Conservation (phyloP, 2,329 filamentous ascomycete genomes). For the Spiromastix sp. region DNA sequence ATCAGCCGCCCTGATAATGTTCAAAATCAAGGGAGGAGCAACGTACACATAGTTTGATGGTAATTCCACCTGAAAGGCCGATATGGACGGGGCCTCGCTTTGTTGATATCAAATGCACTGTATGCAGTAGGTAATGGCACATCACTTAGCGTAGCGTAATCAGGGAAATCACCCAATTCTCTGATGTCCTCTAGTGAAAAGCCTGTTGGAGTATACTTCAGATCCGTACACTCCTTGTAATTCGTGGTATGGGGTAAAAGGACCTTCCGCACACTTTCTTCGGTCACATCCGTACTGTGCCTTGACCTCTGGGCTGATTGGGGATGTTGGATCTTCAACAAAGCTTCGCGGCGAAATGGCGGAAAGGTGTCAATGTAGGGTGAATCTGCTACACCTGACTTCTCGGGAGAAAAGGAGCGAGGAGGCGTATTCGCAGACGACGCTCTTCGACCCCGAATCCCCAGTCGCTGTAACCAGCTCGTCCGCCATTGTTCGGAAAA, state of each 20-base stretch:
- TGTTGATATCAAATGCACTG: conserved; percentile 55
- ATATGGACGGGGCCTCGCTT: conserved; percentile 62
- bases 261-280: conserved; percentile 23
- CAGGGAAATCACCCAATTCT: conserved; percentile 63
- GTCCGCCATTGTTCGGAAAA: neutral
- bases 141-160: conserved; percentile 65
- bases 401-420: conserved; percentile 1
- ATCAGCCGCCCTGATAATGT: neutral
- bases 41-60: conserved; percentile 83
- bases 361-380: neutral
- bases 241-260: conserved; percentile 32
- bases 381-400: neutral
- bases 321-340: neutral
- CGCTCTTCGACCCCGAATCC: neutral
- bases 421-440: neutral
- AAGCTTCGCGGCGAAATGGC: conserved; percentile 1
- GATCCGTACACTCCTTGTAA: conserved; percentile 25
- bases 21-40: neutral
- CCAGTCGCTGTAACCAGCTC: no score
- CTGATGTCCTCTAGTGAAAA: conserved; percentile 61
- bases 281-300: conserved; percentile 17
- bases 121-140: conserved; percentile 60
- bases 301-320: conserved; percentile 7
- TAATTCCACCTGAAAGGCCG: conserved; percentile 75
- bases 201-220: conserved; percentile 53